phyloP scores from a whole-genome alignment of 2,329 filamentous ascomycete genomes.

The Fusarium sublunatum region DNA sequence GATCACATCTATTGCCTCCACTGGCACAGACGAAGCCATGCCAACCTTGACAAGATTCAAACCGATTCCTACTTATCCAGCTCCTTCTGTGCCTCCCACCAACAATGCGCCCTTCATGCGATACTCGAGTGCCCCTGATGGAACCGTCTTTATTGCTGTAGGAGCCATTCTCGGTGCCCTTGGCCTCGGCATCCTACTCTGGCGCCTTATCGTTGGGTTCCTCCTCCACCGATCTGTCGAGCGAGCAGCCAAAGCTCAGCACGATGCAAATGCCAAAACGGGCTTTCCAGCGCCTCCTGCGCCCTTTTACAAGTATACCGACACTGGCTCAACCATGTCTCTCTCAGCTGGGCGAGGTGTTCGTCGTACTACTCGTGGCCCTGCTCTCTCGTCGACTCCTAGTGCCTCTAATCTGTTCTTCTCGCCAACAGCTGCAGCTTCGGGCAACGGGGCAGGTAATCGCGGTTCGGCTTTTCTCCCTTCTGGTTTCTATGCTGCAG shows the following conservation, averaged over 20 bases:
- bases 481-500: slow-evolving; percentile 88
- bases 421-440: slow-evolving; percentile 83
- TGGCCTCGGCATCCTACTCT: slow-evolving; percentile 82
- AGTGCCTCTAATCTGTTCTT: slow-evolving; percentile 87
- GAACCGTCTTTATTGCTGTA: slow-evolving; percentile 95
- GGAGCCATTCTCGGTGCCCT: slow-evolving; percentile 88
- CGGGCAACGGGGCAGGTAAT: slow-evolving; percentile 70
- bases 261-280: slow-evolving; percentile 75
- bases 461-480: slow-evolving; percentile 86
- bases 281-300: slow-evolving; percentile 68
- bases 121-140: slow-evolving; percentile 84
- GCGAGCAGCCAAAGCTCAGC: slow-evolving; percentile 81
- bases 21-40: slow-evolving; percentile 47
- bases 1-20: slow-evolving; percentile 29
- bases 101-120: slow-evolving; percentile 91
- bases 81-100: slow-evolving; percentile 83
- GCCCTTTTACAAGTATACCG: slow-evolving; percentile 73
- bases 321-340: slow-evolving; percentile 67
- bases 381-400: slow-evolving; percentile 65
- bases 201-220: slow-evolving; percentile 89
- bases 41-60: slow-evolving; percentile 57
- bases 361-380: slow-evolving; percentile 64
- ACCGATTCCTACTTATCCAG: slow-evolving; percentile 69
- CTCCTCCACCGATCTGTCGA: slow-evolving; percentile 92
- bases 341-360: slow-evolving; percentile 62